Evolutionary conservation across 768 basidiomycete species (phyloP).

Genomic region (Mycena polygramma): DNA sequence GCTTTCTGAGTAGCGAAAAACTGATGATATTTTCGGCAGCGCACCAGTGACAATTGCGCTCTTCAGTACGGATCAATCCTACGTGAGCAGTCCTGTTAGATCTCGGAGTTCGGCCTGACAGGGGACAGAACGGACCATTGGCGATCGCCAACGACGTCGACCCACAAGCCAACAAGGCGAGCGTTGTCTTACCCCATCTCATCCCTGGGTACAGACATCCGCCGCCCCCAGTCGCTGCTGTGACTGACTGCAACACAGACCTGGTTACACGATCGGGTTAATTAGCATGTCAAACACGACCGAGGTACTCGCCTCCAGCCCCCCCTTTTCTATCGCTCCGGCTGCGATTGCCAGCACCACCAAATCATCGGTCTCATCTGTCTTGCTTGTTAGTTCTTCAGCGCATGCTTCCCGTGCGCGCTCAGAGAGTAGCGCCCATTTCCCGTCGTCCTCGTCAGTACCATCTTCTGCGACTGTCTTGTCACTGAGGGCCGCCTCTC

Average conservation of each 20-base stretch:
- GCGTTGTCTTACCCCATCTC: constrained; percentile 9
- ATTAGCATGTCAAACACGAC: constrained; percentile 8
- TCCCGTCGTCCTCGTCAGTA: neutral
- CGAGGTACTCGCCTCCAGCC: constrained; percentile 7
- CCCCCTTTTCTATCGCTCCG: constrained; percentile 9
- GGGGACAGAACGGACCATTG: neutral
- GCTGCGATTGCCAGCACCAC: neutral
- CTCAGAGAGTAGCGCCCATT: neutral
- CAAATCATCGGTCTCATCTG: neutral
- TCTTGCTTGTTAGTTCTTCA: neutral
- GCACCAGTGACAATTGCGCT: neutral
- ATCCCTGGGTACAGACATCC: constrained; percentile 10
- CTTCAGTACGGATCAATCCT: constrained; percentile 12
- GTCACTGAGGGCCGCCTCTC: too few species aligned
- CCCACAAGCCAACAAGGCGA: constrained; percentile 14
- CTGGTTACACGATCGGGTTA: constrained; percentile 17
- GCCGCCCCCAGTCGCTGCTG: neutral
- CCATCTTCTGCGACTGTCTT: neutral
- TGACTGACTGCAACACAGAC: neutral
- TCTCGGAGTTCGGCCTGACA: neutral
- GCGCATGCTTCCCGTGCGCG: neutral
- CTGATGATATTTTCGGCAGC: neutral
- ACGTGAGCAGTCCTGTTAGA: neutral
- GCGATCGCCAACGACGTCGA: constrained; percentile 21
- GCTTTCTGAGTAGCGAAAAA: too few species aligned